Base-by-base conservation (phyloP, 2,329 filamentous ascomycete species). In the Penicillium verrucosum region DNA sequence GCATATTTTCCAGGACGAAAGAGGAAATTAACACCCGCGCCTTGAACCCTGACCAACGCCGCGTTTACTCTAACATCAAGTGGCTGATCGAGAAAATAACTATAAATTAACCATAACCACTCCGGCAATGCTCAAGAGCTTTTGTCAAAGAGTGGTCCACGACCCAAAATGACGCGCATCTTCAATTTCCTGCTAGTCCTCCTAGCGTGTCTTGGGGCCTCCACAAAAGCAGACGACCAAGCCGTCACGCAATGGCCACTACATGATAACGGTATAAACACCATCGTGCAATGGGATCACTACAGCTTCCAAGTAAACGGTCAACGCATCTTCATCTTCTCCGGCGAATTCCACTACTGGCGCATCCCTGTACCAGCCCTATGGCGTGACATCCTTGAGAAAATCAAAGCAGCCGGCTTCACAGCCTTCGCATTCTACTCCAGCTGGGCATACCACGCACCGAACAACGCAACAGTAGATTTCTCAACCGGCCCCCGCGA, bases 331-430 rank as follows among this genome's bases (percentile, higher is more conserved):
- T 82, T 81, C 60, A 70, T 83, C 42, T 82, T 80, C 64, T 77
- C 78, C 14, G 81, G 81, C 38, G 81, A 83, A 63, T 77, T 83
- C 23, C 81, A 83, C 60, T 83, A 82, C 65, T 80, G 75, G 74
- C 73, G 79, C 5, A 74, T 81, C 8, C 80, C 80, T 0, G 78
- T 81, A 0, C 80, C 79, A 1, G 77, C 77, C 52, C 68, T 81
- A 14, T 81, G 79, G 78, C 72, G 76, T 30, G 79, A 81, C 56
- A 67, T 81, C n/a, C 69, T 82, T 5, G 74, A 82, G 65, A 81
- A 81, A 65, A 77, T 80, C 61, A 82, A 81, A 66, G 78, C 79
- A 5, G 73, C 77, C 36, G 79, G 81, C 2, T 79, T 80, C 65
- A 81, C 77, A 12, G 73, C 77, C 1, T 76, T 80, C 51, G 73